A percentile compares a stretch with the other conserved stretches of the same genome.
phyloP scores from a whole-genome alignment of 805 yeast species.

The Lipomyces starkeyi region DNA sequence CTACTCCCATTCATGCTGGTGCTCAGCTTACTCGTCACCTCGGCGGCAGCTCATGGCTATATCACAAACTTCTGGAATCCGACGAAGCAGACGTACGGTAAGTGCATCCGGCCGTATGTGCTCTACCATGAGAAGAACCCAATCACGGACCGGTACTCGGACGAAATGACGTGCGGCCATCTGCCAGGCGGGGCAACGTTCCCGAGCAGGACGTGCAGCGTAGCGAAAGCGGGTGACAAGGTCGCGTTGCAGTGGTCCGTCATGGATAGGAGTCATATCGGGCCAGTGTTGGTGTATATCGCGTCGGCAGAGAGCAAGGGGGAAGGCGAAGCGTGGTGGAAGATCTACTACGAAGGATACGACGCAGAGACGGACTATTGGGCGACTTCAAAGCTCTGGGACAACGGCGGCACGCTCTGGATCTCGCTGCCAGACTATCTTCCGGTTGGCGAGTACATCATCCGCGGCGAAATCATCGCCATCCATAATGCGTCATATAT shows the following conservation, averaged over 20 bases:
- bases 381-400: constrained; percentile 17
- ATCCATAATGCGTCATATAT: constrained; percentile 15
- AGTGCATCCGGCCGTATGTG: constrained; percentile 19
- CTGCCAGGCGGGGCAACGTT: constrained; percentile 7
- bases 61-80: constrained; percentile 14
- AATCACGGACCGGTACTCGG: constrained; percentile 14
- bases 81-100: constrained; percentile 1
- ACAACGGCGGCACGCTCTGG: constrained; percentile 10
- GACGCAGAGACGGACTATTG: constrained; percentile 5
- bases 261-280: constrained; percentile 15
- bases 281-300: constrained; percentile 12
- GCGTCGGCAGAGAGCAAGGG: constrained; percentile 9
- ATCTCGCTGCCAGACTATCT: constrained; percentile 14
- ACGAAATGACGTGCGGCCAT: constrained; percentile 16
- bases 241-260: constrained; percentile 13
- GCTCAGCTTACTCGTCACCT: neutral
- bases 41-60: constrained; percentile 11
- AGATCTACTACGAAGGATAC: constrained; percentile 17
- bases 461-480: constrained; percentile 16
- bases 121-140: neutral
- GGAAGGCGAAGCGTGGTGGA: constrained; percentile 19
- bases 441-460: constrained; percentile 14
- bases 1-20: neutral
- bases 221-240: constrained; percentile 8
- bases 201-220: constrained; percentile 4